Base-by-base conservation (phyloP, 2,329 filamentous ascomycete genomes). In the Fusarium stilboides region DNA sequence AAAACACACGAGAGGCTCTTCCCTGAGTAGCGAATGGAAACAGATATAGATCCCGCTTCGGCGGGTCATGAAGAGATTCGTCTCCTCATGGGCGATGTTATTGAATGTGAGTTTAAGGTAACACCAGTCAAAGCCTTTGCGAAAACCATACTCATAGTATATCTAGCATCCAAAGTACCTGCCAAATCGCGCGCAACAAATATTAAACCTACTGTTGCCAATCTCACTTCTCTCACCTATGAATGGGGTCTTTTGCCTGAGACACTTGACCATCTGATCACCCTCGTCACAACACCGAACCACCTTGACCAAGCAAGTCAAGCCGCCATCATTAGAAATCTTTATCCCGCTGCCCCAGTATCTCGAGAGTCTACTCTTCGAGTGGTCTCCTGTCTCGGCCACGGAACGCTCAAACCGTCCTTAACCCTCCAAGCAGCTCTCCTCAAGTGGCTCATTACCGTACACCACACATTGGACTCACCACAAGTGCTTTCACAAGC, bases 261-360 rank as follows among this genome's bases (percentile, higher is more conserved):
- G 39, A 84, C 87, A 28, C 84, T 97, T 49, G 81, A 84, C 56
- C 83, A 85, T 54, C 82, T 97, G 33, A 80, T 96, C 69, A 86
- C 90, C 60, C 83, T 95, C 57, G 79, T 93, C 69, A 90, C 90
- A 20, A 82, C 83, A 22, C 89, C 89, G 46, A 92, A 85, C 70
- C 83, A 90, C 70, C 85, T 97, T 22, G 93, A 96, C 77, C 94
- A 96, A 78, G 89, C 89, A 28, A 94, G 89, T 70, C 84, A 91
- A 28, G 89, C 87, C 15, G 87, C 84, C 28, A 82, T 97, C 49
- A 80, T 94, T 72, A 92, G 90, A 68, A 92, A 91, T 63, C 81
- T 97, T 50, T 97, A 95, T 77, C 93, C 94, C 3, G 85, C 87
- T n/a, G 83, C 85, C 39, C 84, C 84, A 42, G 85, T 97, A n/a